Percentiles rank a stretch among this genome's conserved stretches.
phyloP scores from a whole-genome alignment of 2,329 filamentous ascomycete genomes.

The Penicillium freii region DNA sequence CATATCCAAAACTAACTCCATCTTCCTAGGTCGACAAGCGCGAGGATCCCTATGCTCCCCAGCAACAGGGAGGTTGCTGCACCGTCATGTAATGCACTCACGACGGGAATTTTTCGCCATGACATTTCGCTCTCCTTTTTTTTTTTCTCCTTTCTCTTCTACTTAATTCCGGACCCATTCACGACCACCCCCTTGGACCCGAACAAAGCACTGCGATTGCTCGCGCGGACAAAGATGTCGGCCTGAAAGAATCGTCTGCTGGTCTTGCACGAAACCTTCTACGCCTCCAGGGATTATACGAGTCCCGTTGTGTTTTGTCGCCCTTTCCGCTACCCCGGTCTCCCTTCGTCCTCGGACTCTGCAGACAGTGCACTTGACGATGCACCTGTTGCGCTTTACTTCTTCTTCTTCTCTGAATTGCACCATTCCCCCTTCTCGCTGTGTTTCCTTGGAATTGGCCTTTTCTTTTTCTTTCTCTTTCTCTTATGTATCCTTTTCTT shows the following conservation, averaged over 20 bases:
- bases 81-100: slow-evolving; percentile 73
- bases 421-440: slow-evolving; percentile 20
- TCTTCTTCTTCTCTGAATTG: slow-evolving; percentile 10
- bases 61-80: slow-evolving; percentile 90
- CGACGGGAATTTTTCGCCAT: slow-evolving; percentile 27
- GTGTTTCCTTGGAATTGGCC: slow-evolving; percentile 18
- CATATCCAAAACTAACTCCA: slow-evolving; percentile 13
- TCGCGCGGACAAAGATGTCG: slow-evolving; percentile 20
- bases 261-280: slow-evolving; percentile 23
- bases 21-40: slow-evolving; percentile 72
- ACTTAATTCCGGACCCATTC: slow-evolving; percentile 24
- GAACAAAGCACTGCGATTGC: slow-evolving; percentile 15
- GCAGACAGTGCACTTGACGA: slow-evolving; percentile 18
- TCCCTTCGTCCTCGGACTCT: neutral
- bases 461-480: slow-evolving; percentile 21
- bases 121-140: slow-evolving; percentile 22
- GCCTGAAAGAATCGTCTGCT: slow-evolving; percentile 23
- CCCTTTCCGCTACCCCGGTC: neutral
- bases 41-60: slow-evolving; percentile 97
- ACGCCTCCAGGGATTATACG: slow-evolving; percentile 7
- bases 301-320: slow-evolving; percentile 8
- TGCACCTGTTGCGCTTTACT: slow-evolving; percentile 16
- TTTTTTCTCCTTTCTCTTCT: slow-evolving; percentile 9
- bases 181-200: slow-evolving; percentile 17
- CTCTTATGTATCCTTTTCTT: slow-evolving; percentile 25